Conservation (phyloP, 805 yeast genomes). For the Tetrapisispora pingtungensis region DNA sequence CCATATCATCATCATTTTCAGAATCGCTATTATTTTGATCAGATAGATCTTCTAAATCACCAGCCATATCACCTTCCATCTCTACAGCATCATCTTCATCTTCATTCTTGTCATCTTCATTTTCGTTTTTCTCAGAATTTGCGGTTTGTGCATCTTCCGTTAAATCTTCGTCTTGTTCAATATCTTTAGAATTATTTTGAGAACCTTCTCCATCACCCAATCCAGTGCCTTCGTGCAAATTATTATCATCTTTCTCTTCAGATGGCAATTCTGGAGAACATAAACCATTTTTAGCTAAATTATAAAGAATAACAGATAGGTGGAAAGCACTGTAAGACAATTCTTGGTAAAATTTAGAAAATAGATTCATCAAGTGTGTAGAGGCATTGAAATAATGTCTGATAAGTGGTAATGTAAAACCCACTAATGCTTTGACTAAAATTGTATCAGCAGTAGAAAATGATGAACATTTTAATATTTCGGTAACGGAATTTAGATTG, state of each 20-base stretch:
- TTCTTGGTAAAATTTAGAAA: constrained; percentile 40
- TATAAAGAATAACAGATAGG: constrained; percentile 44
- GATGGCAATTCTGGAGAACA: constrained; percentile 80
- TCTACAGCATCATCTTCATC: constrained; percentile 72
- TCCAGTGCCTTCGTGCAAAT: constrained; percentile 79
- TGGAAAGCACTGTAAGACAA: constrained; percentile 54
- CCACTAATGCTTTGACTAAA: constrained; percentile 38
- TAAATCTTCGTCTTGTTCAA: constrained; percentile 85
- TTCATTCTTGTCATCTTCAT: constrained; percentile 38
- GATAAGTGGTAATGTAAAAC: constrained; percentile 54
- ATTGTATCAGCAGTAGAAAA: constrained; percentile 32
- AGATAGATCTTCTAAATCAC: constrained; percentile 72
- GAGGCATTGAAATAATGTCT: constrained; percentile 48
- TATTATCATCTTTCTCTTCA: constrained; percentile 51
- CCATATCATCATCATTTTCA: constrained; percentile 42
- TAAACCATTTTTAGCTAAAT: constrained; percentile 71
- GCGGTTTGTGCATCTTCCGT: constrained; percentile 67
- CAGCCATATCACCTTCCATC: constrained; percentile 96
- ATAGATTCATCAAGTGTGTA: constrained; percentile 34
- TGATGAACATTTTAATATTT: constrained; percentile 29
- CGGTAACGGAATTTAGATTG: constrained; percentile 31
- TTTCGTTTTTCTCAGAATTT: constrained; percentile 60
- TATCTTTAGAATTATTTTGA: constrained; percentile 67
- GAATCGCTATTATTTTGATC: constrained; percentile 52
- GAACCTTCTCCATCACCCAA: constrained; percentile 92